phyloP scores from a whole-genome alignment of 108 stramenopile species.

The Cyclotella sp. region DNA sequence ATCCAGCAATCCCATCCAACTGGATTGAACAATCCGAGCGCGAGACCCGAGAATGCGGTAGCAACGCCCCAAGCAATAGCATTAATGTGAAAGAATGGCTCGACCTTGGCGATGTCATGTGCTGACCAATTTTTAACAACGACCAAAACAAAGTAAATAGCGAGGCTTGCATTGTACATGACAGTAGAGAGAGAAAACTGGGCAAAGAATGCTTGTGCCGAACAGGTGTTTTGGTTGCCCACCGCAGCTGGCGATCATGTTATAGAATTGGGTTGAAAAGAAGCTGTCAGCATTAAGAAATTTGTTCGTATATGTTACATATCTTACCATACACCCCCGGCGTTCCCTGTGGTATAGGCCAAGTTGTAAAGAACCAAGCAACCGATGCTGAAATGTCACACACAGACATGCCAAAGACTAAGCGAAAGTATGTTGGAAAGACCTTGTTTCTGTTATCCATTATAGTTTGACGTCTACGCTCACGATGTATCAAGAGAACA shows the following conservation, averaged over 20 bases:
- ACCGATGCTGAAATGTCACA: neutral
- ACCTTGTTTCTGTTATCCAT: no score
- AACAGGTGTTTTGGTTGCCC: slow-evolving; percentile 18
- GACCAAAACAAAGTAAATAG: slow-evolving; percentile 17
- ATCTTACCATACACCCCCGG: slow-evolving; percentile 14
- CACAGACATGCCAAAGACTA: slow-evolving; percentile 6
- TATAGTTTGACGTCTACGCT: no score
- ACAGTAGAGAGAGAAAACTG: slow-evolving; percentile 3
- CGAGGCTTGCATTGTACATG: slow-evolving; percentile 15
- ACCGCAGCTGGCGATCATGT: no score
- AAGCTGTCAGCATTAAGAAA: no score
- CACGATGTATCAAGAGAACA: no score
- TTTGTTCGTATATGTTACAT: no score
- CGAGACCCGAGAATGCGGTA: slow-evolving; percentile 22
- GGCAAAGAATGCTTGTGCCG: slow-evolving; percentile 24
- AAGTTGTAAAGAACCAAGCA: neutral
- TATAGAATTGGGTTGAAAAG: no score
- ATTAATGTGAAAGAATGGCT: slow-evolving; percentile 25
- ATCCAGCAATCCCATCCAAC: slow-evolving; percentile 48
- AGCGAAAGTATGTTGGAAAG: slow-evolving; percentile 2
- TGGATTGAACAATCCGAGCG: slow-evolving; percentile 30
- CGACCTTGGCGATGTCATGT: slow-evolving; percentile 8
- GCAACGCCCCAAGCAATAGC: slow-evolving; percentile 38
- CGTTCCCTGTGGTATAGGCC: slow-evolving; percentile 9
- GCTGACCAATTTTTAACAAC: neutral